Conservation (phyloP, 768 basidiomycete species). For the Leccinum variicolor region DNA sequence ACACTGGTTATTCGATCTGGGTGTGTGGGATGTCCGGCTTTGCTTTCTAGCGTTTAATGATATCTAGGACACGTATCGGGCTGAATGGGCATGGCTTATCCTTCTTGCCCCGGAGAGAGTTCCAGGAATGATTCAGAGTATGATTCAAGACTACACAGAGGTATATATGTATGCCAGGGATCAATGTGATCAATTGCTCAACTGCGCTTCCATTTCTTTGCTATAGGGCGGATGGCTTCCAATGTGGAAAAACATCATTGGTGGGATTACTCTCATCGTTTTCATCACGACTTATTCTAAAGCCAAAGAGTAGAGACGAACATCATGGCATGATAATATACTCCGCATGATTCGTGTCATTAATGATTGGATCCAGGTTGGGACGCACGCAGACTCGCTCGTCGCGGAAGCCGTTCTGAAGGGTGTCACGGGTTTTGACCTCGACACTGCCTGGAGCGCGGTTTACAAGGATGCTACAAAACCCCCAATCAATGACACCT, state of each 20-base stretch:
- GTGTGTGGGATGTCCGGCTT: slow-evolving; percentile 32
- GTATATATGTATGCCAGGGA: slow-evolving; percentile 27
- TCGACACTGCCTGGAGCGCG: slow-evolving; percentile 65
- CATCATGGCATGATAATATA: slow-evolving; percentile 55
- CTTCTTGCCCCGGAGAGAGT: slow-evolving; percentile 75
- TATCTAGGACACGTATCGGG: slow-evolving; percentile 70
- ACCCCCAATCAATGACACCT: slow-evolving; percentile 54
- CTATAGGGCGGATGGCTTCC: slow-evolving; percentile 74
- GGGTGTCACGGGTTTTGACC: slow-evolving; percentile 61
- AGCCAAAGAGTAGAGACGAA: slow-evolving; percentile 54
- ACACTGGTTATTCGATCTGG: slow-evolving; percentile 82
- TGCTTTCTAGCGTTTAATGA: background rate
- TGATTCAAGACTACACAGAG: slow-evolving; percentile 76
- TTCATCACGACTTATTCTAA: background rate
- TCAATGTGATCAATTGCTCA: background rate
- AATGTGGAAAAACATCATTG: slow-evolving; percentile 88
- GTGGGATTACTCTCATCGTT: slow-evolving; percentile 28
- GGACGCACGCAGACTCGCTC: slow-evolving; percentile 76
- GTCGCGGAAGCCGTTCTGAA: slow-evolving; percentile 71
- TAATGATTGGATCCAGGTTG: slow-evolving; percentile 42
- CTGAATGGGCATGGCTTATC: slow-evolving; percentile 77
- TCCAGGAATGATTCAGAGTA: slow-evolving; percentile 71
- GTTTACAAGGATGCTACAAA: slow-evolving; percentile 72
- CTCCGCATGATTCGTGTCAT: background rate
- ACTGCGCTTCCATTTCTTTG: background rate